phyloP scores from a whole-genome alignment of 176 grass and related monocot species.

The Bolboschoenus planiculmis region DNA sequence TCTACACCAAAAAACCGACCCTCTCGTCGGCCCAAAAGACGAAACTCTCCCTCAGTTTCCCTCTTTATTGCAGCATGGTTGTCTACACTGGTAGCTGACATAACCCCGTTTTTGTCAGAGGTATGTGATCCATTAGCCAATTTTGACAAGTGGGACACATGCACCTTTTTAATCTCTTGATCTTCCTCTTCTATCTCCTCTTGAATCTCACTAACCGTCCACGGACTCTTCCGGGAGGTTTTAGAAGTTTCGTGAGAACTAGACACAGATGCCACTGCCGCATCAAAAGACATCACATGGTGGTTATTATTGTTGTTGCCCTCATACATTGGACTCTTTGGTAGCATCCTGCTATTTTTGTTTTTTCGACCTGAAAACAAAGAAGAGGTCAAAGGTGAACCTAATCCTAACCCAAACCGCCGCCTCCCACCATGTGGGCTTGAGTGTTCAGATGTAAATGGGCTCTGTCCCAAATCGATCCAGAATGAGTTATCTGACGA shows the following conservation, averaged over 20 bases:
- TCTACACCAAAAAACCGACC: conserved; percentile 72
- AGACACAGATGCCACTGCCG: conserved; percentile 77
- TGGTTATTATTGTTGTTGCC: conserved; percentile 24
- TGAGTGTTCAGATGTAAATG: conserved; percentile 65
- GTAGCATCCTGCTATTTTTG: conserved; percentile 50
- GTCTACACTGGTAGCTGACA: conserved; percentile 35
- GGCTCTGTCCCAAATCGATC: conserved; percentile 59
- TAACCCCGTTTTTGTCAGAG: conserved; percentile 48
- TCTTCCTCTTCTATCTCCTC: conserved; percentile 68
- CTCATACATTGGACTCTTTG: conserved; percentile 64
- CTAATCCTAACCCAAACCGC: conserved; percentile 34
- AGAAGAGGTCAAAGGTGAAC: conserved; percentile 79
- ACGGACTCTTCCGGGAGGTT: conserved; percentile 37
- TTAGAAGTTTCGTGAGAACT: conserved; percentile 53
- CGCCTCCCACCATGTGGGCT: conserved; percentile 61
- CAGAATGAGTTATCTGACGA: conserved; percentile 21
- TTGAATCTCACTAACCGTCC: conserved; percentile 65
- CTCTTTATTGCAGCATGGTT: conserved; percentile 71
- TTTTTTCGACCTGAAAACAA: conserved; percentile 75
- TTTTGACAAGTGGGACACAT: conserved; percentile 25
- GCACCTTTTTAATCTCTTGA: conserved; percentile 37
- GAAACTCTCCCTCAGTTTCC: conserved; percentile 93
- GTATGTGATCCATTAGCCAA: conserved; percentile 36
- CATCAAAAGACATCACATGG: conserved; percentile 88
- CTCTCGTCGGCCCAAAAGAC: conserved; percentile 80